A percentile compares a stretch with the other conserved stretches of the same genome.
phyloP scores from a whole-genome alignment of 1,284 basidiomycete species.

The Boletus mariae region DNA sequence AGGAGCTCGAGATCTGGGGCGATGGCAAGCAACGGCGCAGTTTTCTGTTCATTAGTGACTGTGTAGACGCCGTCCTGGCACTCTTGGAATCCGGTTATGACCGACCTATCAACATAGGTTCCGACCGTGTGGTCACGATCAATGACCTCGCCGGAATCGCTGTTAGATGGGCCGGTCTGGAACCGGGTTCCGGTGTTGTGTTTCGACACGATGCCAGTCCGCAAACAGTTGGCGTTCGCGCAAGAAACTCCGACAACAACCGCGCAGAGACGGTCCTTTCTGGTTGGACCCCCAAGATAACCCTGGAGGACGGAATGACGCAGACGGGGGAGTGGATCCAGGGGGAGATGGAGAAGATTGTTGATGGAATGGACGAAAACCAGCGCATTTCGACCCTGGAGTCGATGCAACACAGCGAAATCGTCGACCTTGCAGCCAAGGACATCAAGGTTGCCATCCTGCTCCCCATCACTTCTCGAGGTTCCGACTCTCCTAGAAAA shows the following conservation, averaged over 20 bases:
- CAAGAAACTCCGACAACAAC: constrained; percentile 53
- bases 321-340: constrained; percentile 47
- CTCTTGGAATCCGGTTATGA: constrained; percentile 39
- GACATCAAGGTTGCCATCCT: constrained; percentile 47
- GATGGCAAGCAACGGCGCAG: constrained; percentile 50
- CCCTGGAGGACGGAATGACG: constrained; percentile 45
- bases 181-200: constrained; percentile 22
- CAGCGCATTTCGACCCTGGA: constrained; percentile 17
- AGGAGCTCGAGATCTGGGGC: constrained; percentile 54
- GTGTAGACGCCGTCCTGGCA: constrained; percentile 45
- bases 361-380: constrained; percentile 11
- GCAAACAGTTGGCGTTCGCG: constrained; percentile 46
- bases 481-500: constrained; percentile 29
- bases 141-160: constrained; percentile 44
- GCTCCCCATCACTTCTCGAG: constrained; percentile 55
- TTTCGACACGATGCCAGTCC: constrained; percentile 28
- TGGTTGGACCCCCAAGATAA: constrained; percentile 42
- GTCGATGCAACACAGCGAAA: constrained; percentile 31
- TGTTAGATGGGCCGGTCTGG: constrained; percentile 33
- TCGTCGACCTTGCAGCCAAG: constrained; percentile 38
- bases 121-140: constrained; percentile 44
- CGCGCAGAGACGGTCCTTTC: constrained; percentile 30
- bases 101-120: constrained; percentile 50
- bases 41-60: constrained; percentile 54
- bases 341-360: constrained; percentile 32